Evolutionary conservation across 495 filamentous ascomycete species (phyloP), one percentile per base, ranked within the genome.

Genomic region (Neurospora hispaniola): DNA sequence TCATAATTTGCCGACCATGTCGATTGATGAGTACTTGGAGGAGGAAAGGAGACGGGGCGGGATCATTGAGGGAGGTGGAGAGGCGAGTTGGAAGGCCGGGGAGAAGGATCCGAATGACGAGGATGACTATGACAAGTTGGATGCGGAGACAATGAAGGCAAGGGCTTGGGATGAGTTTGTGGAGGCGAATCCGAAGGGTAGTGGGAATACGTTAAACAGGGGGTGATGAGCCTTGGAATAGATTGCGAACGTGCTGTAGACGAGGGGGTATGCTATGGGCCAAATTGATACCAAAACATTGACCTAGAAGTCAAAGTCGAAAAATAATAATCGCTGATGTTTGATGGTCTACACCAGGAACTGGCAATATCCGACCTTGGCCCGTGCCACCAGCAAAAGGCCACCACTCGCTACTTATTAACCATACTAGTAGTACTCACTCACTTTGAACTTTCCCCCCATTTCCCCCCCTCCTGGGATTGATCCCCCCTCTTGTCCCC

Each of bases 1-100:
- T 9, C 96, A 99, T 80, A 97, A 92, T 81, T 82, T 99, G 54
- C 96, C 96, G 10, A 98, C 96, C 0, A 98, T 98, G 96, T 92
- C 89, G 0, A 98, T 99, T 73, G 96, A 99, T 75, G 96, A 99
- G 81, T 98, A 98, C 78, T 83, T 99, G 18, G 95, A 95, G 68
- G 96, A 99, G 82, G 96, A 99, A 81, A 85, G 90, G 73, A 85
- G 88, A 74, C 85, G 92, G 78, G 96, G 96, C 10, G 93, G 93
- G n/a, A 92, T 99, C 31, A 91, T 97, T 71, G 90, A 97, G 79
- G 94, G 94, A 40, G 96, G 96, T 54, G 93, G 91, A n/a, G 90
- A 91, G 78, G 87, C 91, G 74, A 94, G 91, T 71, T 66, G 54
- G 54, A 66, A 66, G 27, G 54, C 54, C 1, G 87, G 87, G n/a